phyloP scores from a whole-genome alignment of 169 alveolate genomes.

The Plasmodium relictum region DNA sequence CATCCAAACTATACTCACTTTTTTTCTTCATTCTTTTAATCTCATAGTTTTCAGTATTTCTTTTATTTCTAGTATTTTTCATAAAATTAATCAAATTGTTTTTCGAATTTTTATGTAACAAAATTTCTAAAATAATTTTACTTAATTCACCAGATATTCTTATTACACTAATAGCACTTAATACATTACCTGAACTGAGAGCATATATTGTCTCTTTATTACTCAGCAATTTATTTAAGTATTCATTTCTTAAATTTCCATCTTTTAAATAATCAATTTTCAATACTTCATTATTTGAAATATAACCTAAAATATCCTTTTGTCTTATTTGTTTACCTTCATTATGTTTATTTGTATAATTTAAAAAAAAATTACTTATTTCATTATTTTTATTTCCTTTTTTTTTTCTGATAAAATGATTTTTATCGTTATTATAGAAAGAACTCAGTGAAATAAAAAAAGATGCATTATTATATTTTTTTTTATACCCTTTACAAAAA shows the following conservation, averaged over 20 bases:
- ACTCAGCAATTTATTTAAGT: constrained; percentile 16
- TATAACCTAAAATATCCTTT: background rate
- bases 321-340: background rate
- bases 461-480: too few relatives aligned
- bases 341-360: background rate
- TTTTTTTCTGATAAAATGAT: too few relatives aligned
- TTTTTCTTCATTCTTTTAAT: constrained; percentile 10
- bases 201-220: constrained; percentile 54
- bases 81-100: background rate
- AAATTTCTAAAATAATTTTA: constrained; percentile 40
- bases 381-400: too few relatives aligned
- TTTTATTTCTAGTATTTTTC: background rate
- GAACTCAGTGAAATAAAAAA: too few relatives aligned
- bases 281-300: too few relatives aligned
- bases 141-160: constrained; percentile 48
- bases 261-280: background rate
- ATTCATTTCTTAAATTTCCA: background rate
- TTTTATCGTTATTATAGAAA: too few relatives aligned
- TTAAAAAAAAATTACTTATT: too few relatives aligned
- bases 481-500: too few relatives aligned
- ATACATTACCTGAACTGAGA: constrained; percentile 31
- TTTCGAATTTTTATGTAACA: constrained; percentile 3
- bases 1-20: constrained; percentile 16
- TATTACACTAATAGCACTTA: constrained; percentile 48
- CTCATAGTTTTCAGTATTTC: background rate